phyloP scores from a whole-genome alignment of 1,284 basidiomycete species.

The Nidula niveotomentosa region DNA sequence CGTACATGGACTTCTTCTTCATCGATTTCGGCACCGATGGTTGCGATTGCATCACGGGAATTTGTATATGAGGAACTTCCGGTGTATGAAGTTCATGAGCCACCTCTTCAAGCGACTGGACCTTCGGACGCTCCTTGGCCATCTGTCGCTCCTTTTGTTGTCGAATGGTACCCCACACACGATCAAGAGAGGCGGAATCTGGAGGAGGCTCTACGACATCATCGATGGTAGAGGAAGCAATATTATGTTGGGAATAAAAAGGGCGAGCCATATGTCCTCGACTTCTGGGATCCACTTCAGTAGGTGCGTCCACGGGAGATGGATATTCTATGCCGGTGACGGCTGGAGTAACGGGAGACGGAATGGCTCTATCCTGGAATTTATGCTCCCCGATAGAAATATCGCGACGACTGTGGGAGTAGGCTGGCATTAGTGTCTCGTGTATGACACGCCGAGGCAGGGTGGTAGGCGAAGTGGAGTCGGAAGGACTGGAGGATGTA shows the following conservation, averaged over 20 bases:
- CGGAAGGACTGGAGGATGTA: no score
- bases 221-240: conserved; percentile 34
- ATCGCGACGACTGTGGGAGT: conserved; percentile 15
- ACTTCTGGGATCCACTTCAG: conserved; percentile 24
- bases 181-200: conserved; percentile 47
- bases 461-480: no score
- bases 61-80: conserved; percentile 28
- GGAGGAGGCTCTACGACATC: conserved; percentile 36
- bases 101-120: conserved; percentile 58
- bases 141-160: conserved; percentile 61
- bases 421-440: conserved; percentile 21
- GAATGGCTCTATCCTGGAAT: conserved; percentile 22
- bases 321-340: conserved; percentile 45
- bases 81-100: conserved; percentile 25
- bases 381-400: not conserved
- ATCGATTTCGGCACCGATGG: conserved; percentile 31
- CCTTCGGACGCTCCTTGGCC: conserved; percentile 63
- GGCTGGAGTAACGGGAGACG: conserved; percentile 37
- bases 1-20: conserved; percentile 60
- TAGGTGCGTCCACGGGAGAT: conserved; percentile 30
- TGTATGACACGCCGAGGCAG: no score
- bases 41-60: conserved; percentile 31
- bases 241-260: conserved; percentile 33
- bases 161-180: conserved; percentile 62
- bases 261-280: conserved; percentile 11